Percentiles rank a stretch among this genome's conserved stretches.
phyloP scores from a whole-genome alignment of 148 eudicot genomes.

The Rhododendron henanense region DNA sequence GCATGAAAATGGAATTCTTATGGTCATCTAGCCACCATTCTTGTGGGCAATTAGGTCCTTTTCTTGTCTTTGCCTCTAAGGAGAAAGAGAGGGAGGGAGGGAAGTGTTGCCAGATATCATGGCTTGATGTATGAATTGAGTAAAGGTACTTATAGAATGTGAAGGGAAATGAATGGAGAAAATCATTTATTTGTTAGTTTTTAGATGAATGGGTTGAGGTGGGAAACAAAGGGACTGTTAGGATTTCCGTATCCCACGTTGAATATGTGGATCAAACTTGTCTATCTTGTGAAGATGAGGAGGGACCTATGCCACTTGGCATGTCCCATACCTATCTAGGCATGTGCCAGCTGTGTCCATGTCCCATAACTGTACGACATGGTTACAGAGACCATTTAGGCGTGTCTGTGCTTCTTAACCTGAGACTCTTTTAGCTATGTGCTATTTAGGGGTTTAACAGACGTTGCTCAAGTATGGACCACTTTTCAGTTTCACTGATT shows the following conservation, averaged over 20 bases:
- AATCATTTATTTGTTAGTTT: not conserved
- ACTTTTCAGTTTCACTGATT: not conserved
- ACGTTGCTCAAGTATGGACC: not conserved
- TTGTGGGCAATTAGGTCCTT: not conserved
- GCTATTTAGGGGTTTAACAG: not conserved
- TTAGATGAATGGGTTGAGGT: not conserved
- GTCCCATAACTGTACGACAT: not conserved
- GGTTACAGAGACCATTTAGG: not conserved
- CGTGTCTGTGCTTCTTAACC: not conserved
- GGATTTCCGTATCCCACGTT: not conserved
- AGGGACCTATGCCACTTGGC: not conserved
- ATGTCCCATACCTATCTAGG: not conserved
- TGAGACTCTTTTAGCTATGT: not conserved
- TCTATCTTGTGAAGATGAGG: not conserved
- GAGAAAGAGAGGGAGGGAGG: not conserved
- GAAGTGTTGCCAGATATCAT: not conserved
- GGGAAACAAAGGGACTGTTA: not conserved
- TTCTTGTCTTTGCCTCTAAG: not conserved
- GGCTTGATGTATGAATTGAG: not conserved
- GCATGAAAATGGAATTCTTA: not conserved
- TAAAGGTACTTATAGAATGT: not conserved
- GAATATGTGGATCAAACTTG: not conserved
- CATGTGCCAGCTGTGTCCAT: not conserved
- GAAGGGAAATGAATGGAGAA: not conserved
- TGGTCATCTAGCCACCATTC: not conserved